Base-by-base conservation (phyloP, 2,329 filamentous ascomycete genomes). In the Tolypocladium nubicola region DNA sequence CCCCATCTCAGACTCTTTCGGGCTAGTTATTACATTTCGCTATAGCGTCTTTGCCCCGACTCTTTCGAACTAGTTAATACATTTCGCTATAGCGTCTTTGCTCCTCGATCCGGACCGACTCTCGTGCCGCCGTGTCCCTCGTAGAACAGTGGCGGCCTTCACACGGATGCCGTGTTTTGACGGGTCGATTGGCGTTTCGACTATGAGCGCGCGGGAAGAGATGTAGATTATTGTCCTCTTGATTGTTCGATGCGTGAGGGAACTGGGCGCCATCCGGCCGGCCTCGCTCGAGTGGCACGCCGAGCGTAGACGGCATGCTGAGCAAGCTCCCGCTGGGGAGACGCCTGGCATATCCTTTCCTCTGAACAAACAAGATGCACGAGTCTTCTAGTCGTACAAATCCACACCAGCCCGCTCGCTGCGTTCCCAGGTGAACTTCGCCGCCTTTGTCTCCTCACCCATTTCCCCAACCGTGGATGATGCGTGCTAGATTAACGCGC, bases 401-500 rank as follows among this genome's bases (percentile, higher is more conserved):
- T 58, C 60, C 64, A 61, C 53, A 56, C n/a, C 40, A 41, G 14
- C 40, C 61, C 58, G 60, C 57, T 57, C 56, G 33, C 21, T 53
- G 35, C 52, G 26, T 23, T 16, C 14, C 52, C 23, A 19, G 38
- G 39, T 40, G 52, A 33, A 35, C 30, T 35, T 50, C 30, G 30
- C 58, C 54, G 61, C 63, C 62, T 59, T 64, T 62, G 61, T 63
- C 64, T 50, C 64, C 61, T 62, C 58, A 64, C 61, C 62, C 64
- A 62, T 67, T 64, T 43, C 41, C 60, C 68, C 61, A 62, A 65
- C 69, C 71, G 69, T 70, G 69, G 68, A 70, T 69, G 70, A 75
- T 75, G 73, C 68, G 73, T 70, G 70, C 67, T 71, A 67, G 62
- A 70, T 65, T 61, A 70, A 71, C 64, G 69, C 66, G 68, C 68